A percentile compares a stretch with the other conserved stretches of the same genome.
Conservation (phyloP, 768 basidiomycete genomes). For the Xerocomus spinulosus region DNA sequence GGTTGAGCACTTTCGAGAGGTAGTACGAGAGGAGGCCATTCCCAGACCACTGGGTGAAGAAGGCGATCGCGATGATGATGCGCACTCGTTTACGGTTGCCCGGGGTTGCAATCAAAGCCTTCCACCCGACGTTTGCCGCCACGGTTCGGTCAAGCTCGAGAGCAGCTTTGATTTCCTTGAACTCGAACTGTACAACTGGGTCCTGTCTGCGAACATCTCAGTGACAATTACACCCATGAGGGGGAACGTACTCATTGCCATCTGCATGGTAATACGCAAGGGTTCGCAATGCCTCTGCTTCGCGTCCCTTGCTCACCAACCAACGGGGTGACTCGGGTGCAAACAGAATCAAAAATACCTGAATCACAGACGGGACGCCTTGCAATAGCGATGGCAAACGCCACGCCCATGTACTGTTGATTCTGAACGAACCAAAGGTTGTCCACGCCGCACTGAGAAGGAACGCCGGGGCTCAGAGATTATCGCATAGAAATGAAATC, state of each 20-base stretch:
- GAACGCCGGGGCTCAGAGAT: not conserved
- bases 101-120: constrained; percentile 56
- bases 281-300: constrained; percentile 59
- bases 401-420: constrained; percentile 71
- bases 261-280: constrained; percentile 84
- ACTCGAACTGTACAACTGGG: constrained; percentile 69
- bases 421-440: constrained; percentile 75
- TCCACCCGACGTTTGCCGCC: constrained; percentile 60
- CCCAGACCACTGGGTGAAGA: constrained; percentile 76
- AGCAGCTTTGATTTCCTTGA: constrained; percentile 74
- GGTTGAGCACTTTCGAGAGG: constrained; percentile 62
- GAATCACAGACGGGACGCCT: constrained; percentile 62
- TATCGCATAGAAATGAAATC: not conserved
- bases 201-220: constrained; percentile 39
- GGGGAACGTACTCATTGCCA: constrained; percentile 49
- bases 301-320: constrained; percentile 70
- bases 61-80: constrained; percentile 60
- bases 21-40: constrained; percentile 73
- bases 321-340: constrained; percentile 82
- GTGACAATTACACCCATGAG: not conserved
- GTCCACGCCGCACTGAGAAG: constrained; percentile 63
- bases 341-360: constrained; percentile 62
- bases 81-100: constrained; percentile 68
- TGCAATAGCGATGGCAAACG: constrained; percentile 75
- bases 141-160: constrained; percentile 63